These are phyloP conservation scores for Melocanna baccifera DNA, from an alignment of 176 grass and related monocot genomes.

Conservation along the genomic window DNA sequence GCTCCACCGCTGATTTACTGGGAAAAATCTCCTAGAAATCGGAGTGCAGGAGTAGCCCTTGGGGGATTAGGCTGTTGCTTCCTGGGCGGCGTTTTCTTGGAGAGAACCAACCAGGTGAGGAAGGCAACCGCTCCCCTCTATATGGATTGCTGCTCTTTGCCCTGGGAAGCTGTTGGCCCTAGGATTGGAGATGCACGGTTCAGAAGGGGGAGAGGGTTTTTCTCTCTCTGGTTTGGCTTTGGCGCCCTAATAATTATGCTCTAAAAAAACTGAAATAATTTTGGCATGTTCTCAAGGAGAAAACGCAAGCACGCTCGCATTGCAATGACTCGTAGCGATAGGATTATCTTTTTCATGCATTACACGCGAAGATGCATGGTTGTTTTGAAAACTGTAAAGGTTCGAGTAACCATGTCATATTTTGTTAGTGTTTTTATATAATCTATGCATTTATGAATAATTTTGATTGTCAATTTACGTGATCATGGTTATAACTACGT, in stretches of 20 bases:
- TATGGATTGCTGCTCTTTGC: background rate
- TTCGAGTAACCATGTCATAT: too few relatives aligned
- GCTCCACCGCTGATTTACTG: background rate
- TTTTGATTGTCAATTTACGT: too few relatives aligned
- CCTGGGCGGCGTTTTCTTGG: background rate
- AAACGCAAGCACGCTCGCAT: too few relatives aligned
- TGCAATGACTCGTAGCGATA: too few relatives aligned
- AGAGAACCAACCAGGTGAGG: background rate
- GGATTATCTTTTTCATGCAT: too few relatives aligned
- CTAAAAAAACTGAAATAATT: too few relatives aligned
- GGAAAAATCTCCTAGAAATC: background rate
- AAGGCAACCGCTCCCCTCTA: background rate
- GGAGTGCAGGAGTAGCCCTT: background rate
- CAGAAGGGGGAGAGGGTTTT: background rate
- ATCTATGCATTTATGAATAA: too few relatives aligned
- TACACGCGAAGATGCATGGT: too few relatives aligned
- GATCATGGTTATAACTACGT: too few relatives aligned
- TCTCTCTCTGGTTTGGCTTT: background rate
- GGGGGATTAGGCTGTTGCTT: constrained; percentile 25
- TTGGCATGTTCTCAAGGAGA: too few relatives aligned
- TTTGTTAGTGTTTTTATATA: too few relatives aligned
- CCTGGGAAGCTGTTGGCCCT: background rate
- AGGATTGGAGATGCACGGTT: background rate
- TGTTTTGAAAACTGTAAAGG: too few relatives aligned
- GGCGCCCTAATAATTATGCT: background rate